phyloP scores from a whole-genome alignment of 2,329 filamentous ascomycete species.

The Penicillium italicum region DNA sequence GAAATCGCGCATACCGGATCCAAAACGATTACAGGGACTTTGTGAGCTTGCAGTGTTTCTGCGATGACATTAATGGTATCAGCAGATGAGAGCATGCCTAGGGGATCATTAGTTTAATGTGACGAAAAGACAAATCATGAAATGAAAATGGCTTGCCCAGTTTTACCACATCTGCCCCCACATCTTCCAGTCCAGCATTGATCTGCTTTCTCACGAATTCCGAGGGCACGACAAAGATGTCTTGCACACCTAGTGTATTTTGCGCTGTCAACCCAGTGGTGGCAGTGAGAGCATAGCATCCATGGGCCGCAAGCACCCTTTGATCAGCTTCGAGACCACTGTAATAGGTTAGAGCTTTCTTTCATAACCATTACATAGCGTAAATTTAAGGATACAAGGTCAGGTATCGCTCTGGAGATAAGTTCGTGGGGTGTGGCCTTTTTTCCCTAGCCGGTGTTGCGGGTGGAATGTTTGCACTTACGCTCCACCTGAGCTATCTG shows the following conservation, averaged over 20 bases:
- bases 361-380: neutral
- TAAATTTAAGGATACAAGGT: neutral
- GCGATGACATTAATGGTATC: slow-evolving; percentile 68
- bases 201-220: slow-evolving; percentile 81
- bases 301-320: slow-evolving; percentile 87
- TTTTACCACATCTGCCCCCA: slow-evolving; percentile 87
- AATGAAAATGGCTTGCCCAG: slow-evolving; percentile 59
- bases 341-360: slow-evolving; percentile 12
- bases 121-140: neutral
- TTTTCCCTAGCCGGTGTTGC: neutral
- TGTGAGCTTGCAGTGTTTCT: slow-evolving; percentile 57
- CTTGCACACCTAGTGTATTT: slow-evolving; percentile 80
- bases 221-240: slow-evolving; percentile 73
- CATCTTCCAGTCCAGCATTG: slow-evolving; percentile 75
- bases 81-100: slow-evolving; percentile 77
- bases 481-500: slow-evolving; percentile 89
- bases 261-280: slow-evolving; percentile 95
- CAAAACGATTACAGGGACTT: slow-evolving; percentile 60
- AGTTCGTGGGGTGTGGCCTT: neutral
- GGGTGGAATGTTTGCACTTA: slow-evolving; percentile 45
- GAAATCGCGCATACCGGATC: slow-evolving; percentile 61
- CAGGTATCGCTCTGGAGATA: neutral
- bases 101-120: neutral
- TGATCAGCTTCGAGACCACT: slow-evolving; percentile 95
- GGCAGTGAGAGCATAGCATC: slow-evolving; percentile 92